Evolutionary conservation across 2,329 filamentous ascomycete species (phyloP), one percentile per base, ranked within the genome.

Genomic region (Tolypocladium capitatum): DNA sequence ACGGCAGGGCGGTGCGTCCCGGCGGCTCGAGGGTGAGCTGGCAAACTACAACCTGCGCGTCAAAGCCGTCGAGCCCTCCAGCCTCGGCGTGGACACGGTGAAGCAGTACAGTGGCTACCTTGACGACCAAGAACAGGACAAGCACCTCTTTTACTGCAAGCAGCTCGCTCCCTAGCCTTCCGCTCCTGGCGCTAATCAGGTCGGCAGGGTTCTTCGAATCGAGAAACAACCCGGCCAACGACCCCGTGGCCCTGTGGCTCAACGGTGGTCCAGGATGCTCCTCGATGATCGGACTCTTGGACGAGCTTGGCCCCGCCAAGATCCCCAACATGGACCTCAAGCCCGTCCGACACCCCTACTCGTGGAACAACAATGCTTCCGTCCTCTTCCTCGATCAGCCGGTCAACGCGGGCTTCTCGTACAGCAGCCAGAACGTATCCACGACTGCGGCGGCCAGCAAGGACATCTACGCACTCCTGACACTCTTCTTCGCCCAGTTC

Each of bases 41-140:
- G 84, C 90, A 60, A 74, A 80, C 59, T 97, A 89, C 76, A 89
- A 86, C 69, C 76, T 97, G 54, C 81, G 92, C 55, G 81, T 86
- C 56, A 95, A 95, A 81, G 81, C 83, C 63, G 86, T 94, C 57
- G 87, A 96, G 64, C 91, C 92, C 46, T 78, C 78, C 52, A 74
- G 76, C 54, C 82, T 98, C 50, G 86, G 85, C 48, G 79, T 97
- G 61, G 92, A 98, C 66, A 86, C 74, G 43, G 90, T 96, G 61
- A 97, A 94, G 80, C 91, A 97, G 68, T 96, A 94, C 78, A 94
- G 86, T 60, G 92, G 92, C 51, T 98, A 98, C 69, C 81, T 98
- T 38, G 92, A 97, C 65, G 87, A 97, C 60, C 85, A 95, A 49
- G 87, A 91, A 63, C 83, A 91, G 55, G 90, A 97, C 68, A 96